Percentiles rank a stretch among this genome's conserved stretches.
Conservation (phyloP, 2,329 filamentous ascomycete genomes). For the Fusarium concolor region DNA sequence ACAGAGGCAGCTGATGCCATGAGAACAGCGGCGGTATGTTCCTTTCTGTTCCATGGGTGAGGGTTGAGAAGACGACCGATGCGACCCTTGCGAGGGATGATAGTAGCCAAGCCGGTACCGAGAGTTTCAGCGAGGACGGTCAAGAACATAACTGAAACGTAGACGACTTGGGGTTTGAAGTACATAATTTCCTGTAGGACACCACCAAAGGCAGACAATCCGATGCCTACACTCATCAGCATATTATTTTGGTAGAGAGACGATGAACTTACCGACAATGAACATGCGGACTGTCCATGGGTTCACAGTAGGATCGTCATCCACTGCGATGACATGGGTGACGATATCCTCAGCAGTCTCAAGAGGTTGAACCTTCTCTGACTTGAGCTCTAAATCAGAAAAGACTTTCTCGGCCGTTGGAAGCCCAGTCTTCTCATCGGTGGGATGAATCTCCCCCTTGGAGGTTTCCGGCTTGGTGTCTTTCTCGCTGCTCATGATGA, state of each 20-base stretch:
- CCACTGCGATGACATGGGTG: slow-evolving; percentile 43
- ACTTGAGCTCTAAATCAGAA: slow-evolving; percentile 13
- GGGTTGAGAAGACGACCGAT: slow-evolving; percentile 35
- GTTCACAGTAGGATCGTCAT: slow-evolving; percentile 39
- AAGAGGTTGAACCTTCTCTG: slow-evolving; percentile 3
- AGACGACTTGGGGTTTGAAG: slow-evolving; percentile 42
- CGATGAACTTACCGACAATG: slow-evolving; percentile 28
- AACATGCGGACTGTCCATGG: slow-evolving; percentile 44
- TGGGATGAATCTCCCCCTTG: slow-evolving; percentile 4
- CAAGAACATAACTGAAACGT: slow-evolving; percentile 43
- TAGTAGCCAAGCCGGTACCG: slow-evolving; percentile 5
- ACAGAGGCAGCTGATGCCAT: slow-evolving; percentile 58
- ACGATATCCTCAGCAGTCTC: slow-evolving; percentile 38
- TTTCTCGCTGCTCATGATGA: slow-evolving; percentile 14
- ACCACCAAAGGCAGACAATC: slow-evolving; percentile 36
- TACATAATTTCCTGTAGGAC: slow-evolving; percentile 43
- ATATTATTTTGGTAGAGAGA: not conserved
- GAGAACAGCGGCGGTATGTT: slow-evolving; percentile 52
- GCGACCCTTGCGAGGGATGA: slow-evolving; percentile 28
- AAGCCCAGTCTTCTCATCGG: slow-evolving; percentile 18
- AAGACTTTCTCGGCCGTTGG: slow-evolving; percentile 2
- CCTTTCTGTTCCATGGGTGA: slow-evolving; percentile 45
- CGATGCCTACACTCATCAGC: slow-evolving; percentile 29
- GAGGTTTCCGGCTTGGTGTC: not conserved
- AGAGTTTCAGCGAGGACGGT: slow-evolving; percentile 38